Base-by-base conservation (phyloP, 257 asterid species). In the Leonotis leonurus region DNA sequence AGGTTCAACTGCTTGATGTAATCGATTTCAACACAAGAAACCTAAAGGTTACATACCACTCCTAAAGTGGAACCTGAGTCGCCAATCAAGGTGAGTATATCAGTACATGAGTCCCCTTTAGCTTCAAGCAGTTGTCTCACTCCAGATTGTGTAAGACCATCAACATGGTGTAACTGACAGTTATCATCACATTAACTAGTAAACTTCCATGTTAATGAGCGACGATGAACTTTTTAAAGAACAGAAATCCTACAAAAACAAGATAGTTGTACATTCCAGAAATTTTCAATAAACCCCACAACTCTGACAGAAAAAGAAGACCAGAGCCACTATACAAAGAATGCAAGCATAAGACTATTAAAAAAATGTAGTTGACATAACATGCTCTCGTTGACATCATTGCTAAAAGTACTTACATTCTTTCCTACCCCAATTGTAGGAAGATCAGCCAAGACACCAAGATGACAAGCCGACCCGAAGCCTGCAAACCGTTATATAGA, bases 401-500 rank as follows among this genome's bases (percentile, higher is more conserved):
- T 11, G 64, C 41, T 40, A 39, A 32, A 65, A 53, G 17, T 16
- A 56, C 89, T 68, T 78, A 89, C 95, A 67, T 82, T 91, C 77
- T 91, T 91, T 63, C 96, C 96, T 24, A 91, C 69, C 62, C 98
- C 98, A 65, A 91, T 67, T 8, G 96, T 81, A 33, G 96, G 96
- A 80, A 88, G 79, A 75, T 86, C 77, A 46, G 85, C 86, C 74
- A 84, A 71, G 73, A 91, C 94, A 17, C 98, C 96, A 68, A 91
- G 76, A 76, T 91, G 96, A 62, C 98, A 86, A 55, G 98, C 98
- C 80, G 86, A 79, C 52, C 96, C 98, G 74, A 86, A 86, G 41
- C 95, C 97, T 89, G 83, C 69, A 77, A 30, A 56, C 45, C 41
- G 58, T 44, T 48, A 26, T 60, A 37, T 7, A 30, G 56, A 18